Conservation (phyloP, 2,329 filamentous ascomycete genomes). For the Leptosphaerulina australis region DNA sequence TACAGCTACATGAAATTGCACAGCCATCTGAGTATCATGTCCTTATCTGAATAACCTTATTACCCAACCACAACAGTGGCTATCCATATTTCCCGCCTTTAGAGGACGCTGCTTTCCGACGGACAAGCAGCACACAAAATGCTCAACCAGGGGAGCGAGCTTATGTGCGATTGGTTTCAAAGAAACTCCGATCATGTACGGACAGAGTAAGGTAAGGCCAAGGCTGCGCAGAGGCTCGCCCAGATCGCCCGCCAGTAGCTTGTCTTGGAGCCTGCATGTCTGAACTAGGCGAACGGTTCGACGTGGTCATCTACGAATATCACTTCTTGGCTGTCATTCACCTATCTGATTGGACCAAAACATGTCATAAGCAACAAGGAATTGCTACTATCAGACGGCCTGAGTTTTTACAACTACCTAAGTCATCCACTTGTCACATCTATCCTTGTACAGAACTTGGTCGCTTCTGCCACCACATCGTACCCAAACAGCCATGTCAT, state of each 20-base stretch:
- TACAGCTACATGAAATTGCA: neutral
- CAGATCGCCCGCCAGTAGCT: neutral
- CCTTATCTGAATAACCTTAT: too few relatives aligned
- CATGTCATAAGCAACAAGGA: too few relatives aligned
- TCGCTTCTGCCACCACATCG: conserved; percentile 2
- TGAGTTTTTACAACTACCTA: too few relatives aligned
- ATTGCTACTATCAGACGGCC: too few relatives aligned
- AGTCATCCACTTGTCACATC: neutral
- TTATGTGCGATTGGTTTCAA: too few relatives aligned
- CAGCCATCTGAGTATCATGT: too few relatives aligned
- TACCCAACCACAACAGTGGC: too few relatives aligned
- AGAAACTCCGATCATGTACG: too few relatives aligned
- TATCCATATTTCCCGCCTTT: too few relatives aligned
- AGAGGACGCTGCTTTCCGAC: conserved; percentile 3
- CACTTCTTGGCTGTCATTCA: neutral
- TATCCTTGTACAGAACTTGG: neutral
- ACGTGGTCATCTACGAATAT: neutral
- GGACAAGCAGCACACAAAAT: too few relatives aligned
- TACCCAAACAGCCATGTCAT: conserved; percentile 1
- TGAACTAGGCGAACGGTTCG: conserved; percentile 2
- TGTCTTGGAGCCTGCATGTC: conserved; percentile 1
- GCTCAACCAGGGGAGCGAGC: too few relatives aligned
- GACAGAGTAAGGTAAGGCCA: neutral
- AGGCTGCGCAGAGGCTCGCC: too few relatives aligned
- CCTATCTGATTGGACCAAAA: neutral